Evolutionary conservation across 2,329 filamentous ascomycete genomes (phyloP), one percentile per base, ranked within the genome.

Genomic region (Lithohypha guttulata): DNA sequence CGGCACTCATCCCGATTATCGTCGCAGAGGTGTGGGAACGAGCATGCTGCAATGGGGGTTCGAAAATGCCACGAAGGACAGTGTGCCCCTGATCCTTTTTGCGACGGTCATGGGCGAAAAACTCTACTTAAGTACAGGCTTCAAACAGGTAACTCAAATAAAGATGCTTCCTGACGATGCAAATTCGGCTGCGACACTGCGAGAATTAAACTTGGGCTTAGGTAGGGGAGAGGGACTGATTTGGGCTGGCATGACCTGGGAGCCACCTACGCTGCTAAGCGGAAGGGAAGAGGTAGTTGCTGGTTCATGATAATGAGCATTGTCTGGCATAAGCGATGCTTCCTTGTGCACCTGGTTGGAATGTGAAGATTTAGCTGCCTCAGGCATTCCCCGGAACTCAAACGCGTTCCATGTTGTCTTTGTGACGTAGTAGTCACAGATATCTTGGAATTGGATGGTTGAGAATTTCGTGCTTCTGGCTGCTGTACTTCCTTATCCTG

Each of bases 1-100:
- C 8, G 29, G 29, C 10, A 28, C 22, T 6, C 37, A 40, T 26
- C 29, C 37, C 6, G 29, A 40, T 27, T 40, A 17, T 11, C 25
- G 30, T n/a, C 19, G 37, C 18, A 18, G 37, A 6, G 37, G 37
- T 3, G 22, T 40, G 14, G 37, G 37, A 11, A 40, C 33, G 30
- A 25, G 26, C 22, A 19, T 34, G 37, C 14, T 40, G 29, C 29
- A 40, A 18, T 40, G 37, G 37, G 37, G 37, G 5, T 33, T 40
- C 11, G 37, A 40, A 6, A 18, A 15, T 9, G 37, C 37, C 5
- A 18, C 15, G 14, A 22, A 33, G 18, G 29, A 40, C 9, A 25
- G 18, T 4, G 37, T 40, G 5, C 37, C 37, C 4, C 14, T 40
- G 3, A 26, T 40, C 19, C n/a, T 40, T 28, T 33, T 15, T 13